phyloP scores from a whole-genome alignment of 176 grass and related monocot species.

The sorghum (Sorghum bicolor) region Sorghum_bicolor_NCBIv3 NC_012870.2:3219001-3219500 shows the following conservation, averaged over 20 bases:
- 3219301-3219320: constrained; percentile 70
- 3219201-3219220: constrained; percentile 85
- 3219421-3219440: constrained; percentile 64
- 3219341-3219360: constrained; percentile 58
- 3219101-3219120: constrained; percentile 63
- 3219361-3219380: constrained; percentile 72
- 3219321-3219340: constrained; percentile 74
- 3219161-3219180: constrained; percentile 53
- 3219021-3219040: constrained; percentile 58
- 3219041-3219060: constrained; percentile 69
- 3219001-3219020: constrained; percentile 61
- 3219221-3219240: constrained; percentile 74
- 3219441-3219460: constrained; percentile 70
- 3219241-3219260: background rate
- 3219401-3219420: constrained; percentile 94
- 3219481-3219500: constrained; percentile 83
- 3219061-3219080: constrained; percentile 54
- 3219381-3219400: constrained; percentile 60
- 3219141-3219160: constrained; percentile 78
- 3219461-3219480: constrained; percentile 89
- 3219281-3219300: constrained; percentile 57
- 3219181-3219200: constrained; percentile 72
- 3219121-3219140: constrained; percentile 72
- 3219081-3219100: constrained; percentile 75
- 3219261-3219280: constrained; percentile 42